These are phyloP conservation scores for Blastocrithidia nonstop DNA, from an alignment of 208 protist species.

Conservation along the genomic window DNA sequence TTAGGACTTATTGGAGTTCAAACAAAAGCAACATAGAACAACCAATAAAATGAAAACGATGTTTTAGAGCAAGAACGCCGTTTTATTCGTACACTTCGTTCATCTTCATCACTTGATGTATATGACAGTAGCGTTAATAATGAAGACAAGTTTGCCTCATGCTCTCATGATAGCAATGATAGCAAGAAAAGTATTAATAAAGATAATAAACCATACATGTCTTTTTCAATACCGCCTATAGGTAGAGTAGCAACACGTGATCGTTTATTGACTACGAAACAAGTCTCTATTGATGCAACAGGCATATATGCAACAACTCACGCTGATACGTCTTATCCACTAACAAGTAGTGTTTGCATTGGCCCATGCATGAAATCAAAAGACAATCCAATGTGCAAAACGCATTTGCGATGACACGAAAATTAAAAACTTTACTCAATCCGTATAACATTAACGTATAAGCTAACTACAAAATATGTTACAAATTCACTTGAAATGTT, in stretches of 20 bases:
- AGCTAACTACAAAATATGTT: no score
- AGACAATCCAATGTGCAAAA: conserved; percentile 61
- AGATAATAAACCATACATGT: conserved; percentile 12
- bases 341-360: conserved; percentile 42
- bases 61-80: no score
- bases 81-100: no score
- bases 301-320: conserved; percentile 8
- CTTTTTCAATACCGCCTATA: conserved; percentile 33
- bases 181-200: conserved; percentile 10
- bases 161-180: no score
- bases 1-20: no score
- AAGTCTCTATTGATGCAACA: conserved; percentile 66
- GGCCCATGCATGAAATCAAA: conserved; percentile 35
- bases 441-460: neutral
- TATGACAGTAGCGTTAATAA: no score
- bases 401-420: conserved; percentile 50
- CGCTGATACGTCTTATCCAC: conserved; percentile 45
- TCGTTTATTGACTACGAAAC: conserved; percentile 56
- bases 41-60: no score
- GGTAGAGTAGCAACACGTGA: conserved; percentile 42
- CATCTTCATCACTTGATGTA: no score
- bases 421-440: conserved; percentile 3
- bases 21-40: no score
- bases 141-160: no score
- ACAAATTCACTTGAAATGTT: no score